Evolutionary conservation across 2,329 filamentous ascomycete genomes (phyloP).

Genomic region (Dendryphion nanum): DNA sequence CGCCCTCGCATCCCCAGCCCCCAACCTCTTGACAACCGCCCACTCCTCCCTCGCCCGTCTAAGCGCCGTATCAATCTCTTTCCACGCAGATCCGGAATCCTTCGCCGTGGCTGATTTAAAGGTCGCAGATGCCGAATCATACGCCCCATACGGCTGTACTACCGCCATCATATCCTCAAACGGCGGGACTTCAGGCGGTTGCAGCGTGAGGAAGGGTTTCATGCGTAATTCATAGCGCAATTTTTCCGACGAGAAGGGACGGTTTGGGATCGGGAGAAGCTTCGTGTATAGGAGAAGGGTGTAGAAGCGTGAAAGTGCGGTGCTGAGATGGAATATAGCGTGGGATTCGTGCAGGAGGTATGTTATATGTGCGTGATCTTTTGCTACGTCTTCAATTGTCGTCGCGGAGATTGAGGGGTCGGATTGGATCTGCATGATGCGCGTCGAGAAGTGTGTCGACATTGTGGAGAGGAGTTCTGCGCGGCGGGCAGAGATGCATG

Average conservation of each 20-base stretch:
- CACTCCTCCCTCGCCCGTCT: slow-evolving; percentile 36
- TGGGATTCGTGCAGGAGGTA: slow-evolving; percentile 26
- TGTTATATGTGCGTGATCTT: slow-evolving; percentile 19
- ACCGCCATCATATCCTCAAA: slow-evolving; percentile 58
- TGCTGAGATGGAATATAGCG: slow-evolving; percentile 25
- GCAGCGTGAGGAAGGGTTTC: slow-evolving; percentile 73
- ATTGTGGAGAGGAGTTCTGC: slow-evolving; percentile 19
- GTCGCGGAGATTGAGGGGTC: not conserved
- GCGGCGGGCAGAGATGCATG: slow-evolving; percentile 22
- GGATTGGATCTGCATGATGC: slow-evolving; percentile 4
- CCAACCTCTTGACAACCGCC: slow-evolving; percentile 36
- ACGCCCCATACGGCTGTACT: slow-evolving; percentile 31
- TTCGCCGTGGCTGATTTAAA: slow-evolving; percentile 11
- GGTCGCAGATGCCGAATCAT: slow-evolving; percentile 7
- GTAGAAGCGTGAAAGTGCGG: slow-evolving; percentile 56
- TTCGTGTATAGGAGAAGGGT: slow-evolving; percentile 60
- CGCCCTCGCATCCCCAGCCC: slow-evolving; percentile 29
- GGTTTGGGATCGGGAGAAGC: slow-evolving; percentile 50
- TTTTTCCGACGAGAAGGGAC: slow-evolving; percentile 66
- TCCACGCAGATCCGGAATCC: slow-evolving; percentile 16
- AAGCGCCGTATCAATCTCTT: slow-evolving; percentile 25
- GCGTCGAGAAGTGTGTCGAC: slow-evolving; percentile 11
- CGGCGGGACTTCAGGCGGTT: slow-evolving; percentile 64
- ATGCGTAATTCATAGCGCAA: slow-evolving; percentile 81
- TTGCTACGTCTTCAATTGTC: slow-evolving; percentile 9